Evolutionary conservation across 805 yeast species (phyloP).

Genomic region (Myxozyma melibiosi): DNA sequence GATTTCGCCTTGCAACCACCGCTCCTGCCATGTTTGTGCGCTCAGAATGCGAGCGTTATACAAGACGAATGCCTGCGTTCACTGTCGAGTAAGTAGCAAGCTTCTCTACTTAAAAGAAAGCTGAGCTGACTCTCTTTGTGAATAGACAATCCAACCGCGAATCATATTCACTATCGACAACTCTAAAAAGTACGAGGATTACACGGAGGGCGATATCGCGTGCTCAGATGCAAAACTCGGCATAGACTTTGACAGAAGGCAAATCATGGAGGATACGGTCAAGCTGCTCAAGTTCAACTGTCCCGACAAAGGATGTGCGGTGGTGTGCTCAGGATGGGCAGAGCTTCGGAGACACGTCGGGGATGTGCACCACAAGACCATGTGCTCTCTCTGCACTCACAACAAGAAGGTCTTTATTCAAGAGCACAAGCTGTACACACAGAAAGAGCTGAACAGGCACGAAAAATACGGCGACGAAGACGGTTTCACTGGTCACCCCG

Average conservation of each 20-base stretch:
- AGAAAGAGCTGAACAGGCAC: slow-evolving; percentile 67
- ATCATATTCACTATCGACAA: slow-evolving; percentile 59
- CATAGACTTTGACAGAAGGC: slow-evolving; percentile 59
- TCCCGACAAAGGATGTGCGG: slow-evolving; percentile 48
- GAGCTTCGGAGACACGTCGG: slow-evolving; percentile 66
- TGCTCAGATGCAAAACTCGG: slow-evolving; percentile 51
- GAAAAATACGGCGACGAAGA: slow-evolving; percentile 65
- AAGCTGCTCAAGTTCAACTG: slow-evolving; percentile 60
- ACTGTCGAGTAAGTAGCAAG: slow-evolving; percentile 60
- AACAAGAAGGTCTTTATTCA: slow-evolving; percentile 74
- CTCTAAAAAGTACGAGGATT: slow-evolving; percentile 46
- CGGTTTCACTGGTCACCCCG: slow-evolving; percentile 89
- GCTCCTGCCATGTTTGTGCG: slow-evolving; percentile 78
- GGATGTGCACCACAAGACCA: slow-evolving; percentile 59
- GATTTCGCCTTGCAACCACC: slow-evolving; percentile 80
- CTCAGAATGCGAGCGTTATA: slow-evolving; percentile 82
- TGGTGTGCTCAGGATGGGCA: slow-evolving; percentile 53
- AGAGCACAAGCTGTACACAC: slow-evolving; percentile 66
- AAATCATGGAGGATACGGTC: slow-evolving; percentile 54
- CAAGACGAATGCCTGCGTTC: slow-evolving; percentile 71
- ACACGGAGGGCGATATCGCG: slow-evolving; percentile 42
- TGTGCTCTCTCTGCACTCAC: slow-evolving; percentile 77
- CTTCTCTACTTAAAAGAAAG: too few species aligned
- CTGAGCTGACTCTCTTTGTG: not conserved
- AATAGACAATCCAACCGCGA: slow-evolving; percentile 53